Base-by-base conservation (phyloP, 805 yeast genomes). In the Pichia manshurica region DNA sequence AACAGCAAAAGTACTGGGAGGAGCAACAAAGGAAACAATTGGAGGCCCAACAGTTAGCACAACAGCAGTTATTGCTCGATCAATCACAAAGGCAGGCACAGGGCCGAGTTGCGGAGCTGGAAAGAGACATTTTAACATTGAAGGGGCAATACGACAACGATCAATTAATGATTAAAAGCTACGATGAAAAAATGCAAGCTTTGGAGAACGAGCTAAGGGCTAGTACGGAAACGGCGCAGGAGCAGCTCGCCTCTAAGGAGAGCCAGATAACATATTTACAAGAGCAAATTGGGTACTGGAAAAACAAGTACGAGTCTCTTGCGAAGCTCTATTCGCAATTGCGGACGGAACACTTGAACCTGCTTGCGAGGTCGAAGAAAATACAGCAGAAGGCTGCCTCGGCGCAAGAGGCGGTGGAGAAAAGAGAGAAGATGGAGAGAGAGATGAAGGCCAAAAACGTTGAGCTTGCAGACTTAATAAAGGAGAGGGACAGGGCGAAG, bases 291-390 rank as follows among this genome's bases (percentile, higher is more conserved):
- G 70, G 65, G 23, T 75, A 78, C 51, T 90, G 96, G 96, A 80
- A 86, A 52, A 78, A 78, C 46, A 90, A 90, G 68, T 90, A 90
- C 66, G 96, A 89, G 60, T 76, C 93, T 0, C 73, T 90, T 53
- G 96, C 96, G 5, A 87, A 87, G 59, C 72, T 90, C 54, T 90
- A 90, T 64, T 82, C 95, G 2, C 96, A 89, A 66, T 72, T 90
- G 56, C 83, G 97, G 61, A 95, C 87, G 66, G 97, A 90, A 66
- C 96, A 90, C 62, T 73, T 90, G 59, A 84, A 82, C 53, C 67
- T 89, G 47, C 73, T 90, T 60, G 74, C 84, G 44, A 84, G 83
- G 60, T 83, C 83, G 61, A 89, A 90, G 62, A 82, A 84, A 56
- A 74, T 83, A 41, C 95, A 88, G 66, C 86, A 87, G 55, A 87